These are phyloP conservation scores for Corynascus novoguineensis DNA, from an alignment of 495 filamentous ascomycete species.

Conservation along the genomic window DNA sequence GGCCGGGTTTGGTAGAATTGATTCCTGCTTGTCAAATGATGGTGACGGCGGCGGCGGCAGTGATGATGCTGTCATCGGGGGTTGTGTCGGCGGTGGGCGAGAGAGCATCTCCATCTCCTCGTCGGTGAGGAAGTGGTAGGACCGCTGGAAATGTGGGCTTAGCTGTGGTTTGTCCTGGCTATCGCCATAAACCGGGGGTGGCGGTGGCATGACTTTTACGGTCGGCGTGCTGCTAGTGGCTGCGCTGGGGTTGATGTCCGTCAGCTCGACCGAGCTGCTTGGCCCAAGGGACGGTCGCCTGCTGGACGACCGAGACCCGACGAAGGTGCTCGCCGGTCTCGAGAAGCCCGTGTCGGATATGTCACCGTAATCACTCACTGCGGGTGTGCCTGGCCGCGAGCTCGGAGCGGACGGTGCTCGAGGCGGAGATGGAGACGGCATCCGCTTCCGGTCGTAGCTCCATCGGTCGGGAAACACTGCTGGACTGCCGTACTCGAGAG, in stretches of 20 bases:
- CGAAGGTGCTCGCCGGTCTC: constrained; percentile 7
- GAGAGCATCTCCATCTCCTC: constrained; percentile 13
- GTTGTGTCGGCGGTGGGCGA: background rate
- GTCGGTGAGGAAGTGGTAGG: constrained; percentile 10
- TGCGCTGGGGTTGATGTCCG: background rate
- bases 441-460: constrained; percentile 15
- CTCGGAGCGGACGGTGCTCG: too few relatives aligned
- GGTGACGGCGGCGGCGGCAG: background rate
- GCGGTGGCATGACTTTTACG: background rate
- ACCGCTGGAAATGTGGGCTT: background rate
- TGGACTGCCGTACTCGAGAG: background rate
- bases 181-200: background rate
- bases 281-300: background rate
- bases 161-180: background rate
- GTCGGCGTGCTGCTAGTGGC: constrained; percentile 1
- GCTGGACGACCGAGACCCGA: constrained; percentile 5
- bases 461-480: constrained; percentile 6
- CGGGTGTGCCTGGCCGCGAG: constrained; percentile 5
- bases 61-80: background rate
- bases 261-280: background rate
- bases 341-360: background rate
- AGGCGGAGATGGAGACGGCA: constrained; percentile 2
- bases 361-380: background rate
- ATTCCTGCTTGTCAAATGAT: background rate
- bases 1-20: background rate